phyloP scores from a whole-genome alignment of 768 basidiomycete genomes.

The Obba rivulosa region DNA sequence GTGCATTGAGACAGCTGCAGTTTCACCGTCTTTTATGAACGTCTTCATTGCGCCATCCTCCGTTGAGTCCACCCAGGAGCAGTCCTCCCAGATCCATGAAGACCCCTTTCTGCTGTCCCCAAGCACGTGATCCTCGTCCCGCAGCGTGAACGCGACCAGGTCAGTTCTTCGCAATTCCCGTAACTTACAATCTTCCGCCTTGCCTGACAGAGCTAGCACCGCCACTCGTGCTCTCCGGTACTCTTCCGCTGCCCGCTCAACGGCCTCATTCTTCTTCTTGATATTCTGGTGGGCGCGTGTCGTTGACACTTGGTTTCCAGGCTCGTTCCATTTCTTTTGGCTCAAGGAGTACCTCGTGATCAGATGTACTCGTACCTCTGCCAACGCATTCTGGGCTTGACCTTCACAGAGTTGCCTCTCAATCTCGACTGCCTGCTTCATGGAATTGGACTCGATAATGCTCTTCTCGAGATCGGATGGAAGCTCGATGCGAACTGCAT shows the following conservation, averaged over 20 bases:
- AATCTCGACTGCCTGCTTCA: slow-evolving; percentile 7
- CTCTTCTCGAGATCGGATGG: background rate
- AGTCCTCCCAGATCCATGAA: slow-evolving; percentile 9
- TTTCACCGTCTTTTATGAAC: background rate
- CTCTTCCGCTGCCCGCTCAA: background rate
- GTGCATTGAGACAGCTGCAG: too few relatives aligned
- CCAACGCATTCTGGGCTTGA: slow-evolving; percentile 24
- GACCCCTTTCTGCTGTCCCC: slow-evolving; percentile 1
- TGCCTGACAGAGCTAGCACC: background rate
- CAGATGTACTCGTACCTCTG: slow-evolving; percentile 24
- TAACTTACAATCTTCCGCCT: background rate
- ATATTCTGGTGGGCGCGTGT: too few relatives aligned
- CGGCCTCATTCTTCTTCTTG: background rate
- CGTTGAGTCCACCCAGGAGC: background rate
- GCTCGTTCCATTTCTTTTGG: background rate
- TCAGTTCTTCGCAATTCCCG: background rate
- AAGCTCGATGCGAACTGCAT: background rate
- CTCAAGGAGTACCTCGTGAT: background rate
- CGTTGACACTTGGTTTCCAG: background rate
- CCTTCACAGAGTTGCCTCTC: slow-evolving; percentile 26
- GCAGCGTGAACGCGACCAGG: slow-evolving; percentile 1
- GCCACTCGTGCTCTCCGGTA: background rate
- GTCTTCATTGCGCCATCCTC: background rate
- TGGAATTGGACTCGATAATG: background rate
- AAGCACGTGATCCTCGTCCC: background rate